Conservation (phyloP, 202 grass and related monocot genomes). For the Zoysia matrella region DNA sequence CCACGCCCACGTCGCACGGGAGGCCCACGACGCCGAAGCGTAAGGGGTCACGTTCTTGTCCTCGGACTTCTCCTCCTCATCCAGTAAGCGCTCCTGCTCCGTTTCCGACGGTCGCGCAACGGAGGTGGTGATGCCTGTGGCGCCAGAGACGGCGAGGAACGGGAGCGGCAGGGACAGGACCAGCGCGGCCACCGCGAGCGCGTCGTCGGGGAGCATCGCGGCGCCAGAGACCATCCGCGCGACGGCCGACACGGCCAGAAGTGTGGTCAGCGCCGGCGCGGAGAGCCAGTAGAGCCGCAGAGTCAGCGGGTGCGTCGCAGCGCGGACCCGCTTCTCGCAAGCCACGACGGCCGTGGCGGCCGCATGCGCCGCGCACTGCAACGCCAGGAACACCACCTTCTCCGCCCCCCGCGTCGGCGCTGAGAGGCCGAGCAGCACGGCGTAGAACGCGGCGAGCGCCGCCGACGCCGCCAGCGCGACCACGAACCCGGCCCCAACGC, state of each 20-base stretch:
- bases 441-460: constrained; percentile 57
- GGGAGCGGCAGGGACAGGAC: constrained; percentile 64
- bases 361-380: constrained; percentile 68
- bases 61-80: not conserved
- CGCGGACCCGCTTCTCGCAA: constrained; percentile 62
- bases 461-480: constrained; percentile 53
- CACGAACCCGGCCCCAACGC: constrained; percentile 47
- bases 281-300: constrained; percentile 81
- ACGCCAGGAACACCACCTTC: constrained; percentile 61
- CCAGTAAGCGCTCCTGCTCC: not conserved
- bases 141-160: constrained; percentile 46
- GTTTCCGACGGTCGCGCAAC: not conserved
- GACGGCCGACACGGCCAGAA: constrained; percentile 58
- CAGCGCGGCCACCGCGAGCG: constrained; percentile 55
- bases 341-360: constrained; percentile 55
- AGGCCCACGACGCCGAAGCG: constrained; percentile 57
- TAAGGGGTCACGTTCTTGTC: constrained; percentile 61
- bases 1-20: constrained; percentile 71
- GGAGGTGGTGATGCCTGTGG: constrained; percentile 45
- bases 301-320: constrained; percentile 56
- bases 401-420: not conserved
- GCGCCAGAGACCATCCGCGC: constrained; percentile 48
- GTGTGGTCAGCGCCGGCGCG: constrained; percentile 48
- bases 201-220: constrained; percentile 53
- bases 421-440: constrained; percentile 46